A percentile compares a stretch with the other conserved stretches of the same genome.
These are phyloP conservation scores for Xylaria longipes DNA, from an alignment of 495 filamentous ascomycete genomes.

Conservation along the genomic window DNA sequence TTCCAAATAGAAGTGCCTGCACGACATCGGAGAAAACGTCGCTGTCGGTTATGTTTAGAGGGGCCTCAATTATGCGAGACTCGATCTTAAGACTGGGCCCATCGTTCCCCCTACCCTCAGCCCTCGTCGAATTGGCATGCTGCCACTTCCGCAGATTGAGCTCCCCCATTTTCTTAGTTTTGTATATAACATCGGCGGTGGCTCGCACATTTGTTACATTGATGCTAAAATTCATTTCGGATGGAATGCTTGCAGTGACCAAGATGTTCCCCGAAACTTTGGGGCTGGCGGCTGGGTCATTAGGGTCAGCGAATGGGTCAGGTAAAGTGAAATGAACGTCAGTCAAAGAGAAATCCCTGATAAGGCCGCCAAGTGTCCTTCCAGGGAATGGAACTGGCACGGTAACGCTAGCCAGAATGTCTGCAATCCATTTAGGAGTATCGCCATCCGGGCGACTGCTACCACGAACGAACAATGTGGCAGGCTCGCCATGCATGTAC, in stretches of 20 bases:
- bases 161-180: constrained; percentile 73
- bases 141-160: constrained; percentile 85
- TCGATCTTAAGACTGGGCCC: constrained; percentile 69
- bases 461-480: constrained; percentile 80
- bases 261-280: constrained; percentile 81
- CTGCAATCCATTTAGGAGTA: constrained; percentile 80
- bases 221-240: constrained; percentile 84
- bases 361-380: constrained; percentile 75
- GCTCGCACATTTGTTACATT: constrained; percentile 77
- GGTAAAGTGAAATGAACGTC: constrained; percentile 87
- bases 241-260: constrained; percentile 75
- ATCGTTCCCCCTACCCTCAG: constrained; percentile 58
- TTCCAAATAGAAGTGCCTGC: constrained; percentile 75
- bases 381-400: constrained; percentile 86
- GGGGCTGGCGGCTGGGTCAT: constrained; percentile 74
- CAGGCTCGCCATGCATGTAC: constrained; percentile 80
- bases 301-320: constrained; percentile 74
- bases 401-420: constrained; percentile 80
- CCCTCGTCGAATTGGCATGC: constrained; percentile 75
- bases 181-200: constrained; percentile 78
- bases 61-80: constrained; percentile 76
- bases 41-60: constrained; percentile 79
- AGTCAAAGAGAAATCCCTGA: constrained; percentile 83
- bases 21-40: constrained; percentile 77
- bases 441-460: constrained; percentile 66